Evolutionary conservation across 257 asterid genomes (phyloP).

Genomic region (Fraxinus quadrangulata): DNA sequence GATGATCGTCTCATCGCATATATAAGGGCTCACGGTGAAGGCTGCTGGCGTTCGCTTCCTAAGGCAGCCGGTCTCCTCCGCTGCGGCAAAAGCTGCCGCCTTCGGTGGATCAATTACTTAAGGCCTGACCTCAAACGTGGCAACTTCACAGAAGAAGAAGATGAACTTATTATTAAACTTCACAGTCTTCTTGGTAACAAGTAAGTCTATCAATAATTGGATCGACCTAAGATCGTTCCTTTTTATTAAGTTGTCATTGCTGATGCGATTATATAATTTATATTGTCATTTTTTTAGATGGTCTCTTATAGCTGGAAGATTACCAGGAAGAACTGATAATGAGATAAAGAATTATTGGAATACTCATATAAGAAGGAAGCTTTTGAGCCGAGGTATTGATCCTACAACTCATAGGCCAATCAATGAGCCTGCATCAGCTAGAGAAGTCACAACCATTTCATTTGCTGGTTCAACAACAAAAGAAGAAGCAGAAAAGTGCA

Average conservation of each 20-base stretch:
- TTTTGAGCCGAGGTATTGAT: conserved; percentile 75
- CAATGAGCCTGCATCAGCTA: conserved; percentile 31
- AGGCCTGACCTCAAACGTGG: conserved; percentile 95
- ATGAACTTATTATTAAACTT: conserved; percentile 86
- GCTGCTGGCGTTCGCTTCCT: conserved; percentile 97
- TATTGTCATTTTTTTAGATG: conserved; percentile 42
- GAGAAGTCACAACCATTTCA: conserved; percentile 39
- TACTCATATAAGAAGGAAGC: conserved; percentile 82
- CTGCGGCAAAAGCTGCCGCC: conserved; percentile 94
- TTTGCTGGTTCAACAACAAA: conserved; percentile 24
- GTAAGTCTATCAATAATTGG: conserved; percentile 38
- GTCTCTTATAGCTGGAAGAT: conserved; percentile 91
- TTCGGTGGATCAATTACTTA: conserved; percentile 87
- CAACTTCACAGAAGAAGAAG: conserved; percentile 79
- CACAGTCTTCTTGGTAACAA: conserved; percentile 93
- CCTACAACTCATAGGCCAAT: conserved; percentile 73
- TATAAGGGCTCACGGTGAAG: conserved; percentile 85
- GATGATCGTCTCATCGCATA: conserved; percentile 79
- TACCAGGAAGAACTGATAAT: conserved; percentile 90
- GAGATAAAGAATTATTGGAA: conserved; percentile 96
- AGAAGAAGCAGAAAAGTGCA: conserved; percentile 18
- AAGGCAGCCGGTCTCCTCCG: conserved; percentile 96
- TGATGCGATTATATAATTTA: neutral
- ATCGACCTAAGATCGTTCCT: neutral
- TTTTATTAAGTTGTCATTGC: neutral